A percentile compares a stretch with the other conserved stretches of the same genome.
Evolutionary conservation across 2,329 filamentous ascomycete genomes (phyloP).

Genomic region (Grosmannia penicillata): DNA sequence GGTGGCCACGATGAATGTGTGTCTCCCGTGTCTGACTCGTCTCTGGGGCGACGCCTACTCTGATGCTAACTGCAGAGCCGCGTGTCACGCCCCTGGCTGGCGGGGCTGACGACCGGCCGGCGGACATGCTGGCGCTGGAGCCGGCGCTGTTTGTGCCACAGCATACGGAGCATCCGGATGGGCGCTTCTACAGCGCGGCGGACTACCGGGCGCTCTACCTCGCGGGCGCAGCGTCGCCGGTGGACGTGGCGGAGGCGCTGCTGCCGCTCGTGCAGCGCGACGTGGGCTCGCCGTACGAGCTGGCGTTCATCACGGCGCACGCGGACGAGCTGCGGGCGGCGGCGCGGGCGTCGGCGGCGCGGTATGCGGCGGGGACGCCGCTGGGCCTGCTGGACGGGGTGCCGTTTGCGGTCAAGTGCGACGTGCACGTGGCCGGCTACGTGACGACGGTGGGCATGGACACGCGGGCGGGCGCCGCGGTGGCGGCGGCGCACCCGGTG

Average conservation of each 20-base stretch:
- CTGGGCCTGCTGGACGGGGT: slow-evolving; percentile 65
- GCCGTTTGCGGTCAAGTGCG: slow-evolving; percentile 73
- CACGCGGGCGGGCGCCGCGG: slow-evolving; percentile 17
- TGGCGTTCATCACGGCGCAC: slow-evolving; percentile 57
- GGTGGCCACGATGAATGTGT: slow-evolving; percentile 32
- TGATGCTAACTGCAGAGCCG: background rate
- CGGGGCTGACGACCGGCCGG: slow-evolving; percentile 10
- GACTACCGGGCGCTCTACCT: slow-evolving; percentile 69
- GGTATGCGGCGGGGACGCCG: slow-evolving; percentile 52
- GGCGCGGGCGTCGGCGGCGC: slow-evolving; percentile 56
- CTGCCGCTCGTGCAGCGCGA: slow-evolving; percentile 56
- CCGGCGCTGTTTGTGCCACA: slow-evolving; percentile 24
- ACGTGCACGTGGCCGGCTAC: slow-evolving; percentile 58
- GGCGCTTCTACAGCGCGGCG: slow-evolving; percentile 51
- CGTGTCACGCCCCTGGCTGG: slow-evolving; percentile 11
- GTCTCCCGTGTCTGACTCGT: background rate
- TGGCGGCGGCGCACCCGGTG: slow-evolving; percentile 33
- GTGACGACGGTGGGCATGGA: slow-evolving; percentile 49
- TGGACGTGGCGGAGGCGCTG: slow-evolving; percentile 54
- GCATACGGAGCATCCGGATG: slow-evolving; percentile 19
- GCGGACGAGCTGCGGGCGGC: slow-evolving; percentile 48
- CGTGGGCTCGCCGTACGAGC: slow-evolving; percentile 40
- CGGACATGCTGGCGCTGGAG: slow-evolving; percentile 24
- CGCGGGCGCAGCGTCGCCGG: slow-evolving; percentile 54
- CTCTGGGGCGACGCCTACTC: background rate